Conservation (phyloP, 2,329 filamentous ascomycete genomes). For the Cylindrodendrum hubeiense region DNA sequence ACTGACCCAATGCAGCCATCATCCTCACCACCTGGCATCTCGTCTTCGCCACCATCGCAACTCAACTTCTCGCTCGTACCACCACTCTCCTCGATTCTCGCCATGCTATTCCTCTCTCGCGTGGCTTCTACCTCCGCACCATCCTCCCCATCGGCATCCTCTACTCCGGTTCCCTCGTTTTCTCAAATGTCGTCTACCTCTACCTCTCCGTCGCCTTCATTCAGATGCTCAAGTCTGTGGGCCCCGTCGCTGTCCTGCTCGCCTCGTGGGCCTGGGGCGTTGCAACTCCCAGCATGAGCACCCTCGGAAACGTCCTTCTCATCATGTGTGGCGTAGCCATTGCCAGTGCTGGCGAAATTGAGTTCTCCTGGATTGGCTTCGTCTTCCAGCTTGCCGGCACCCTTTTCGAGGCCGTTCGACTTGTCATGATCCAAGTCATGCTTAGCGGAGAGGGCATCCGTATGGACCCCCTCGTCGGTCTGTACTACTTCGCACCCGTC, state of each 20-base stretch:
- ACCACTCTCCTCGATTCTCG: constrained; percentile 73
- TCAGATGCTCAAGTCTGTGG: constrained; percentile 78
- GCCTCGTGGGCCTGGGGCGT: constrained; percentile 72
- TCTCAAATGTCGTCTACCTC: constrained; percentile 76
- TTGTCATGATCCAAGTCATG: constrained; percentile 88
- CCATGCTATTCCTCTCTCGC: constrained; percentile 71
- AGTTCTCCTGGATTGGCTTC: constrained; percentile 75
- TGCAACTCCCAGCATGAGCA: constrained; percentile 58
- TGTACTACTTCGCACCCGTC: constrained; percentile 91
- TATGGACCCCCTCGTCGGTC: constrained; percentile 89
- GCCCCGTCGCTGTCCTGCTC: constrained; percentile 75
- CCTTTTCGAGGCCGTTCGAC: constrained; percentile 82
- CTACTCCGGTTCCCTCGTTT: constrained; percentile 75
- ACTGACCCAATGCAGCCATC: constrained; percentile 54
- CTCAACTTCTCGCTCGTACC: constrained; percentile 74
- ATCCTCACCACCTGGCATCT: constrained; percentile 78
- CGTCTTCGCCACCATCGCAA: constrained; percentile 73
- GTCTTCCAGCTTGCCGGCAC: constrained; percentile 81
- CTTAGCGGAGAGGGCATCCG: constrained; percentile 81
- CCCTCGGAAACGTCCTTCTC: constrained; percentile 62
- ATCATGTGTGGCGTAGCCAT: constrained; percentile 66
- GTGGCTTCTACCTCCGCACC: constrained; percentile 70
- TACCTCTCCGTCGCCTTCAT: constrained; percentile 77
- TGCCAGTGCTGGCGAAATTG: constrained; percentile 73
- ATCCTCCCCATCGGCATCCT: constrained; percentile 76